Conservation (phyloP, 2,329 filamentous ascomycete genomes). For the Penicillium sp. region DNA sequence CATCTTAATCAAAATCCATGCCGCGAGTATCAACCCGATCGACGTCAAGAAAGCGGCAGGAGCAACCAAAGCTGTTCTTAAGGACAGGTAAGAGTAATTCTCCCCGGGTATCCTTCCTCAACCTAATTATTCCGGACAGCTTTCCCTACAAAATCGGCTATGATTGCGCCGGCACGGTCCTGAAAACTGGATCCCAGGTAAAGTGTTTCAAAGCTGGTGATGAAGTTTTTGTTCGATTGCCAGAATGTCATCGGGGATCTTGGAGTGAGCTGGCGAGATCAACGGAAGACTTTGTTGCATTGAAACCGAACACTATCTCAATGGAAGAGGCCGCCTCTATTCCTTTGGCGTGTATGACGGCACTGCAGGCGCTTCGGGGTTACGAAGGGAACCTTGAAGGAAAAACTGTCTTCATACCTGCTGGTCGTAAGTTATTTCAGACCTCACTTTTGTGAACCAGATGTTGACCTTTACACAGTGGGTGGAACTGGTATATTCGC, state of each 20-base stretch:
- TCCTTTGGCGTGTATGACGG: constrained; percentile 42
- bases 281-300: constrained; percentile 33
- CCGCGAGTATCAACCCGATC: constrained; percentile 48
- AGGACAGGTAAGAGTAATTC: constrained; percentile 27
- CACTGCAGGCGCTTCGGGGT: constrained; percentile 44
- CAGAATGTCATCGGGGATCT: constrained; percentile 30
- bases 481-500: constrained; percentile 50
- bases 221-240: constrained; percentile 39
- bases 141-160: constrained; percentile 48
- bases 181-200: constrained; percentile 35
- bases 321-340: constrained; percentile 47
- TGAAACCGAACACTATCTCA: constrained; percentile 42
- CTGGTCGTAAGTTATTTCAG: constrained; percentile 33
- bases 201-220: constrained; percentile 41
- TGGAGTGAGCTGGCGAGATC: constrained; percentile 41
- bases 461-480: constrained; percentile 27
- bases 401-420: constrained; percentile 55
- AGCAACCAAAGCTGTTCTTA: constrained; percentile 30
- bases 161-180: constrained; percentile 43
- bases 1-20: constrained; percentile 36
- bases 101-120: background rate
- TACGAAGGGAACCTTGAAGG: constrained; percentile 49
- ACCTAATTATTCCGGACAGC: constrained; percentile 16
- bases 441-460: background rate
- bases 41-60: constrained; percentile 46